Evolutionary conservation across 169 alveolate genomes (phyloP), one percentile per base, ranked within the genome.

Genomic region (Cryptosporidium andersoni): DNA sequence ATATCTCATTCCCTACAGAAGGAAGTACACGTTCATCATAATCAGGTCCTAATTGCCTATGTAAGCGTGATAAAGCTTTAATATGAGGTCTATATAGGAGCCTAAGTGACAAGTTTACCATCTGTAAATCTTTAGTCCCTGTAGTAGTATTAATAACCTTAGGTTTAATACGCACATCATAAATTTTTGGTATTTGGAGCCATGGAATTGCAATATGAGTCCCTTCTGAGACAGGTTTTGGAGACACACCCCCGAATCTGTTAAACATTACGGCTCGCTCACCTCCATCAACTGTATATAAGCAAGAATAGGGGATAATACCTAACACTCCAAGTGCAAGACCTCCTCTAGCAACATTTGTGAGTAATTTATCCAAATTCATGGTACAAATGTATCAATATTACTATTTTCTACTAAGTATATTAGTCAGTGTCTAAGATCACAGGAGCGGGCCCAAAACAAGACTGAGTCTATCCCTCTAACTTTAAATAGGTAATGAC

Each of bases 21-120:
- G 99, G 99, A 43, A 97, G 92, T 51, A 97, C 99, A 55, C 98
- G 91, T 66, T 96, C 98, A 88, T 97, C 99, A 88, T 95, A 97
- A 89, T 97, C 99, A n/a, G 95, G 95, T 16, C 99, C 99, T 39
- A 97, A 82, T 68, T 93, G 92, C 90, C 96, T 93, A 88, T 97
- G 98, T 9, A 97, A 60, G 48, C 94, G 89, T 9, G 98, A 98
- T 68, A 92, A 96, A 88, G 89, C 95, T 48, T 91, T 94, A 67
- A 88, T 92, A 5, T 89, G 90, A 9, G 99, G 99, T 45, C 98
- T 91, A 88, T 92, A 97, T 47, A 97, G 90, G 56, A 97, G 92
- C 66, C 99, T 92, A 51, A 97, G 92, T 63, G 97, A 93, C 40
- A 97, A 89, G 64, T 95, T 96, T 36, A 96, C 99, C 90, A 95